Base-by-base conservation (phyloP, 2,329 filamentous ascomycete genomes). In the Xylariales sp. region DNA sequence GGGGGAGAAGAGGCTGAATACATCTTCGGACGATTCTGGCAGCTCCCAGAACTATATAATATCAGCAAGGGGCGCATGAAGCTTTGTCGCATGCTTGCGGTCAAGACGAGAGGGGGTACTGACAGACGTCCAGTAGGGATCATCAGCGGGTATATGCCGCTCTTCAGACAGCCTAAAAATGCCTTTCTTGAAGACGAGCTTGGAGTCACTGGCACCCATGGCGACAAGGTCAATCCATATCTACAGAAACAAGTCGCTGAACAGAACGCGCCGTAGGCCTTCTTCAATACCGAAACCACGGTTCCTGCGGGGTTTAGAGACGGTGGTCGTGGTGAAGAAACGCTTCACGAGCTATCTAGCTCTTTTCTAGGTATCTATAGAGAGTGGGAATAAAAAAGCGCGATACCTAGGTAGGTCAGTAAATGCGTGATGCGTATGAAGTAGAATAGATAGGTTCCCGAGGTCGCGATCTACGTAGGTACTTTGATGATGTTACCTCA, bases 201-300 rank as follows among this genome's bases (percentile, higher is more conserved):
- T 98, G 77, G 95, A 98, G 84, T 98, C 95, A 82, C 95, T 97
- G 79, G 95, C 95, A 81, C 96, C 96, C 96, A 99, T 99, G 64
- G 76, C 78, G 73, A 65, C 67, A 69, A 71, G 67, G 69, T 73
- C 72, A 74, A 74, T 74, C 65, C 74, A 76, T 73, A 70, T 68
- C 73, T 72, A 74, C 69, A 43, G 69, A 30, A 48, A 46, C 23
- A 56, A 23, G 43, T 46, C 5, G 52, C 43, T 34, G 57, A 52
- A 43, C 16, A 54, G 50, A 52, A 39, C 5, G 12, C 5, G 12
- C 43, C 4, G 46, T 32, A n/a, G 56, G 16, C 34, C 9, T 57
- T 52, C 48, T 32, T 54, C 45, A 14, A n/a, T 5, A 39, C 36
- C 30, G 50, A 57, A 18, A 46, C 56, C 55, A 50, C 30, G 32